Conservation (phyloP, 129 eudicot genomes). For the Kitagawia praeruptora region DNA sequence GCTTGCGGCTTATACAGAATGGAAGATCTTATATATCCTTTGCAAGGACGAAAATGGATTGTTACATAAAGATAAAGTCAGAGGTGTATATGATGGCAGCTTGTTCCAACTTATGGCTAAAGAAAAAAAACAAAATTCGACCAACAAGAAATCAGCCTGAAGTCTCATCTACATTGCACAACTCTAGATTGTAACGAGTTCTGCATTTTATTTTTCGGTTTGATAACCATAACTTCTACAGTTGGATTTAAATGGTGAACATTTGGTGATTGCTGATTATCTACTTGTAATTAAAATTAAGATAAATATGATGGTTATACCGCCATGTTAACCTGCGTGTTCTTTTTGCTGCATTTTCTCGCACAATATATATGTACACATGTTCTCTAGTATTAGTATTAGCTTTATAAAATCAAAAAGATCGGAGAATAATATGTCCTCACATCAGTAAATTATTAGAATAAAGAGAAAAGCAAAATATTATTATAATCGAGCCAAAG, state of each 20-base stretch:
- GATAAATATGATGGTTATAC: too few relatives aligned
- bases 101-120: constrained; percentile 52
- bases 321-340: too few relatives aligned
- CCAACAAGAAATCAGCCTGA: not conserved
- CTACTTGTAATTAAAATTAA: too few relatives aligned
- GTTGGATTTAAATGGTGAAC: not conserved
- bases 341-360: too few relatives aligned
- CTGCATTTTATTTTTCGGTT: not conserved
- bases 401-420: too few relatives aligned
- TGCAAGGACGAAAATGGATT: constrained; percentile 69
- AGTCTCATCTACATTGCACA: not conserved
- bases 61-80: constrained; percentile 45
- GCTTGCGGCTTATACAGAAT: constrained; percentile 49
- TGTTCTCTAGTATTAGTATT: too few relatives aligned
- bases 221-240: not conserved
- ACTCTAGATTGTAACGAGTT: not conserved
- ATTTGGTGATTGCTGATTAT: not conserved
- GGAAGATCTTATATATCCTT: constrained; percentile 59
- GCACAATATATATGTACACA: too few relatives aligned
- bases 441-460: too few relatives aligned
- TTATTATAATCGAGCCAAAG: too few relatives aligned
- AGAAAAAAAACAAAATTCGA: constrained; percentile 8
- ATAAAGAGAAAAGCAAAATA: too few relatives aligned
- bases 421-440: too few relatives aligned
- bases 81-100: constrained; percentile 76